Evolutionary conservation across 2,329 filamentous ascomycete species (phyloP).

Genomic region (Colletotrichum horii): DNA sequence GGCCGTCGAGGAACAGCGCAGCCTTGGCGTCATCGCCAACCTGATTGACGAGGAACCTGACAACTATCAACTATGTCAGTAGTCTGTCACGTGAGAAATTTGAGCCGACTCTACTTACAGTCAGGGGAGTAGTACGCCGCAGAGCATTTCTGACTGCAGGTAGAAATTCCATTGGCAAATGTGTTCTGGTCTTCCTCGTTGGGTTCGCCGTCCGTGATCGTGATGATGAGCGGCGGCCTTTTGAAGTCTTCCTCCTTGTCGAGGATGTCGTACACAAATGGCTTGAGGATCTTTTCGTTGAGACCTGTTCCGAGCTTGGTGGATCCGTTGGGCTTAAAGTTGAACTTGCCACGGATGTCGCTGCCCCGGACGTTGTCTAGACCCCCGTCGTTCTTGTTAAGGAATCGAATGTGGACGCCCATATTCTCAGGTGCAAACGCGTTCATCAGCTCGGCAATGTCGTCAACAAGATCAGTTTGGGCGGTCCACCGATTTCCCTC

Average conservation of each 20-base stretch:
- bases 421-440: background rate
- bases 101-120: accelerated
- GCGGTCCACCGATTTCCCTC: background rate
- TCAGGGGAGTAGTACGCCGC: background rate
- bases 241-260: background rate
- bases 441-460: background rate
- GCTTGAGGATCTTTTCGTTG: background rate
- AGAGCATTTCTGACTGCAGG: background rate
- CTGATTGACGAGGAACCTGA: background rate
- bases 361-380: background rate
- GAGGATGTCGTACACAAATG: background rate
- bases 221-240: background rate
- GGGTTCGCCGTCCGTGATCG: background rate
- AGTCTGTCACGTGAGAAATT: background rate
- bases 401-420: background rate
- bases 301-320: background rate
- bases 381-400: background rate
- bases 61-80: background rate
- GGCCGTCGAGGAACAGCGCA: background rate
- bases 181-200: background rate
- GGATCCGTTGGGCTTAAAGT: background rate
- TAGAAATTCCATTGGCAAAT: background rate
- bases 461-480: background rate
- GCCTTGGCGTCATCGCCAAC: background rate
- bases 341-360: background rate